Base-by-base conservation (phyloP, 2,329 filamentous ascomycete species). In the Phaeosphaeria sp. region DNA sequence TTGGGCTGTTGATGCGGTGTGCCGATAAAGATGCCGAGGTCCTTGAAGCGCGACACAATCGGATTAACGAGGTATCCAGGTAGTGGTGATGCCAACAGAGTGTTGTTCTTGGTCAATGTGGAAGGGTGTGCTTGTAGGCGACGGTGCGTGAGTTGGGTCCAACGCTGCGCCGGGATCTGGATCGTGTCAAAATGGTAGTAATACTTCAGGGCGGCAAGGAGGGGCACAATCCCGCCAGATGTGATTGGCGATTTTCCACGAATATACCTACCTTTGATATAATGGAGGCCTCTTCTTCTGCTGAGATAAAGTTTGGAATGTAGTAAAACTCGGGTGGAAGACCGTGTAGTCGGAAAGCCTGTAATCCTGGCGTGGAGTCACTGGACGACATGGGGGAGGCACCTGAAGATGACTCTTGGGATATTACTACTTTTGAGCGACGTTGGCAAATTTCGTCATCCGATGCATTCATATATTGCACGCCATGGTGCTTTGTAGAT, bases 121-220 rank as follows among this genome's bases (percentile, higher is more conserved):
- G 91, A 95, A 1, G 94, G 95, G 84, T 93, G 92, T 0, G 92
- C 92, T 82, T 98, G 93, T 0, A 99, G 86, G 43, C 94, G 89
- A 54, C 95, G 90, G 76, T 93, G 92, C n/a, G 90, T 87, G 54
- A 99, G 89, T 50, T 90, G 85, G 61, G 92, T 93, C 94, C 95
- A 99, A 73, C 89, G 85, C 41, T 80, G 78, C 15, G 78, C 55
- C 7, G 81, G 81, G 3, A 83, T 81, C 80, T 82, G 23, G 23
- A 1, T 0, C 10, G 50, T 18, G 42, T 49, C 46, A 25, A 27
- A 30, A 33, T 11, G 5, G 13, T 17, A 17, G n/a, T n/a, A n/a
- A 18, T 20, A 21, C 7, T 43, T 18, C 6, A 21, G n/a, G 2
- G 6, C 2, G 7, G 11, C 41, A 43, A 18, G 4, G 20, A 18